phyloP scores from a whole-genome alignment of 139 green algal species.

The Chlorella sp. region DNA sequence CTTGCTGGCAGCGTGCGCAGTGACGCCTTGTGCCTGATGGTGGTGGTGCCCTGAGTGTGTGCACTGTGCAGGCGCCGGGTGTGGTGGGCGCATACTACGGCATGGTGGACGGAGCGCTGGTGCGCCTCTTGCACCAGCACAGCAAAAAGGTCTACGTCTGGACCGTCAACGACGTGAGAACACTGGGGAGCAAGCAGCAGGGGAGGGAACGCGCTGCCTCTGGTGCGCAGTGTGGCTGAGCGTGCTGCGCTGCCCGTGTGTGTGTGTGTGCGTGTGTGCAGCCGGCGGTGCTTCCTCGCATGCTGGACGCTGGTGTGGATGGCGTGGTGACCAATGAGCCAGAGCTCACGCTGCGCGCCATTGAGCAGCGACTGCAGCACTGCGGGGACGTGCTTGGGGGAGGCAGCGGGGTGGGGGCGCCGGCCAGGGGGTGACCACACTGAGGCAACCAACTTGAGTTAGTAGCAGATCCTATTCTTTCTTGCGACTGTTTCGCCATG shows the following conservation, averaged over 20 bases:
- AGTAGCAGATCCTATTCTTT: too few relatives aligned
- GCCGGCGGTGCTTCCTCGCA: not conserved
- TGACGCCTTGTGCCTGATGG: not conserved
- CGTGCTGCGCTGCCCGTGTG: too few relatives aligned
- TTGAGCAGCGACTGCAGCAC: not conserved
- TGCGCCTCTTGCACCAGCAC: not conserved
- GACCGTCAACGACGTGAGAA: constrained; percentile 1
- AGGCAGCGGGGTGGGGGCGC: too few relatives aligned
- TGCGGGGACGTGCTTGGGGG: not conserved
- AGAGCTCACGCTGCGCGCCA: not conserved
- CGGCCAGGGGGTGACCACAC: too few relatives aligned
- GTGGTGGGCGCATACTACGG: not conserved
- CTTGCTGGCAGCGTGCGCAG: not conserved
- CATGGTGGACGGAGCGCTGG: not conserved
- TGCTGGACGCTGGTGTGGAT: not conserved
- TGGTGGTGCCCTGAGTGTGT: not conserved
- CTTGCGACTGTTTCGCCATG: too few relatives aligned
- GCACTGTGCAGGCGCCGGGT: not conserved
- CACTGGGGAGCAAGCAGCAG: too few relatives aligned
- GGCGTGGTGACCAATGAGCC: not conserved
- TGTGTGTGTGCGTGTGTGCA: too few relatives aligned
- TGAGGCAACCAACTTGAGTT: too few relatives aligned
- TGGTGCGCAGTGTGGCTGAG: too few relatives aligned
- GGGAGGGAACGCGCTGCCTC: too few relatives aligned
- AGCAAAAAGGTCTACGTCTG: not conserved